Conservation (phyloP, 2,329 filamentous ascomycete species). For the Acrocalymma vagum region DNA sequence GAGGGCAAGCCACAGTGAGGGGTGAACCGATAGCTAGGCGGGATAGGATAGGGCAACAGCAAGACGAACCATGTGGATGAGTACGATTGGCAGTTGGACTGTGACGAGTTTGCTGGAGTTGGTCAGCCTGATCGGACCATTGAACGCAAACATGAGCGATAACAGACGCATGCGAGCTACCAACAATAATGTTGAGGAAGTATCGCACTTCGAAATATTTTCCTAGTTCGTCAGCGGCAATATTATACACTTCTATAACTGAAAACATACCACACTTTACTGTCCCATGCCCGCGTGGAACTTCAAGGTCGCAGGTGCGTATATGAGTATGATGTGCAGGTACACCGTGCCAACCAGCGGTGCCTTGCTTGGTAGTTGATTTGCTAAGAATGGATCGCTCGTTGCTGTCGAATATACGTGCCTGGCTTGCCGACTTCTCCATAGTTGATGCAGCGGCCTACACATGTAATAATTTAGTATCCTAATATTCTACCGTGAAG, state of each 20-base stretch:
- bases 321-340: conserved; percentile 55
- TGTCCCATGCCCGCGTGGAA: conserved; percentile 61
- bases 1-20: neutral
- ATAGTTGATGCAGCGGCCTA: conserved; percentile 58
- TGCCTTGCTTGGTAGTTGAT: conserved; percentile 52
- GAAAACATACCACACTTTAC: conserved; percentile 55
- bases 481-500: neutral
- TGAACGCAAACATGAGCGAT: neutral
- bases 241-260: conserved; percentile 1
- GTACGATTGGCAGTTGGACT: conserved; percentile 63
- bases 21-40: too few species aligned
- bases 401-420: conserved; percentile 62
- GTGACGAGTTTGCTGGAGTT: conserved; percentile 55
- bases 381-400: conserved; percentile 58
- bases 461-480: conserved; percentile 27
- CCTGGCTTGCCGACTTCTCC: conserved; percentile 59
- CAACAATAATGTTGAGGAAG: conserved; percentile 61
- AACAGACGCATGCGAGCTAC: conserved; percentile 52
- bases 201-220: conserved; percentile 66
- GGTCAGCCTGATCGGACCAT: conserved; percentile 21
- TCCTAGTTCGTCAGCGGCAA: conserved; percentile 39
- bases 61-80: conserved; percentile 61
- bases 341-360: conserved; percentile 58
- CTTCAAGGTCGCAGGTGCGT: conserved; percentile 58
- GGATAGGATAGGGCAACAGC: neutral